These are phyloP conservation scores for Pyrenophora seminiperda DNA, from an alignment of 2,329 filamentous ascomycete species.

Conservation along the genomic window DNA sequence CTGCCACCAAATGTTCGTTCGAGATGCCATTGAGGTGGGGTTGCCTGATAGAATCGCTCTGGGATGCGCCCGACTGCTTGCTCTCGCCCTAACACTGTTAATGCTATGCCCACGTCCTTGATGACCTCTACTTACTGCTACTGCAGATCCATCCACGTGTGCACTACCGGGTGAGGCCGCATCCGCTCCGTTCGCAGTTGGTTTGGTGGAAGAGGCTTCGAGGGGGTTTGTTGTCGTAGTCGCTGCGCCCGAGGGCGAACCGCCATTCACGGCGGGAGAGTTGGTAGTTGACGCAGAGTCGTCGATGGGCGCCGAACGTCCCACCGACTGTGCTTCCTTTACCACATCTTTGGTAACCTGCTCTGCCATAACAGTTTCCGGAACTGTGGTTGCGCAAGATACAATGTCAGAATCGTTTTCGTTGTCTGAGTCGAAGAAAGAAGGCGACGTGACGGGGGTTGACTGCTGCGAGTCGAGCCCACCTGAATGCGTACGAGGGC, in stretches of 20 bases:
- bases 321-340: slow-evolving; percentile 71
- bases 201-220: slow-evolving; percentile 48
- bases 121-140: slow-evolving; percentile 30
- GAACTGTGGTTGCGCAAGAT: slow-evolving; percentile 49
- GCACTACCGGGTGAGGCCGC: slow-evolving; percentile 22
- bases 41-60: slow-evolving; percentile 30
- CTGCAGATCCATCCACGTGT: slow-evolving; percentile 20
- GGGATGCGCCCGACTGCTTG: slow-evolving; percentile 16
- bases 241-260: slow-evolving; percentile 46
- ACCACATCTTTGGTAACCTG: slow-evolving; percentile 72
- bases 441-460: slow-evolving; percentile 19
- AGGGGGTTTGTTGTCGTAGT: slow-evolving; percentile 34
- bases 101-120: slow-evolving; percentile 4
- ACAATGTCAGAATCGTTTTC: slow-evolving; percentile 42
- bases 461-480: slow-evolving; percentile 28
- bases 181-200: slow-evolving; percentile 31
- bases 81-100: slow-evolving; percentile 26
- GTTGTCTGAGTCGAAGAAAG: slow-evolving; percentile 31
- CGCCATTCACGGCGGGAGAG: slow-evolving; percentile 59
- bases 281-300: slow-evolving; percentile 66
- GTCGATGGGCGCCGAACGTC: slow-evolving; percentile 67
- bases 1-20: slow-evolving; percentile 40
- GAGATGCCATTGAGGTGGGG: slow-evolving; percentile 45
- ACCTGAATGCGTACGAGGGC: slow-evolving; percentile 25
- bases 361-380: slow-evolving; percentile 73